Conservation (phyloP, 2,329 filamentous ascomycete species). For the Colletotrichum orchidophilum region DNA sequence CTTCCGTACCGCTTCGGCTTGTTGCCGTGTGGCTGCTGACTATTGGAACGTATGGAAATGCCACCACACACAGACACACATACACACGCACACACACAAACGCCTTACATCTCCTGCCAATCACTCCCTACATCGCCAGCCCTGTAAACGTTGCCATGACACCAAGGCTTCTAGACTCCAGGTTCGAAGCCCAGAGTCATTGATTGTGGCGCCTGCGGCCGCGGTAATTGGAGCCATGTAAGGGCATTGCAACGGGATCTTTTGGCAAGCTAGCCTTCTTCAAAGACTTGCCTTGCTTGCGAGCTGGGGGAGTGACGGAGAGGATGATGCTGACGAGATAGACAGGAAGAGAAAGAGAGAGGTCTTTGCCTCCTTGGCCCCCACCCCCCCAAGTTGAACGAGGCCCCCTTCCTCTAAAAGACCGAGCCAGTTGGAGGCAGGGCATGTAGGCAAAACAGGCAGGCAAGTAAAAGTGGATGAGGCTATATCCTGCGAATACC, state of each 20-base stretch:
- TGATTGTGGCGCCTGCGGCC: slow-evolving; percentile 23
- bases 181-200: background rate
- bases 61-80: background rate
- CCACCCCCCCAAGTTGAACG: background rate
- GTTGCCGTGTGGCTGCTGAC: slow-evolving; percentile 30
- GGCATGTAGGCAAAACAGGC: background rate
- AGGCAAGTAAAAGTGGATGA: slow-evolving; percentile 5
- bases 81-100: background rate
- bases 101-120: background rate
- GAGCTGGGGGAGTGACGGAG: background rate
- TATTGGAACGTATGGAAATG: slow-evolving; percentile 25
- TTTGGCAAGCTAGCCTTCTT: background rate
- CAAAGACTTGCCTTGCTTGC: background rate
- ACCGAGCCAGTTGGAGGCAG: background rate
- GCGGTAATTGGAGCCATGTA: slow-evolving; percentile 8
- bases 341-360: background rate
- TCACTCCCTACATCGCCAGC: slow-evolving; percentile 5
- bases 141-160: slow-evolving; percentile 23
- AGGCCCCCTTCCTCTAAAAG: background rate
- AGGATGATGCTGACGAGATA: background rate
- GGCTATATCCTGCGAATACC: background rate
- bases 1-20: slow-evolving; percentile 12
- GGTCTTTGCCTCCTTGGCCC: background rate
- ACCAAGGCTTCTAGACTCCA: slow-evolving; percentile 23
- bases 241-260: background rate